These are phyloP conservation scores for Phytophthora lateralis DNA, from an alignment of 352 stramenopile genomes.

Conservation along the genomic window DNA sequence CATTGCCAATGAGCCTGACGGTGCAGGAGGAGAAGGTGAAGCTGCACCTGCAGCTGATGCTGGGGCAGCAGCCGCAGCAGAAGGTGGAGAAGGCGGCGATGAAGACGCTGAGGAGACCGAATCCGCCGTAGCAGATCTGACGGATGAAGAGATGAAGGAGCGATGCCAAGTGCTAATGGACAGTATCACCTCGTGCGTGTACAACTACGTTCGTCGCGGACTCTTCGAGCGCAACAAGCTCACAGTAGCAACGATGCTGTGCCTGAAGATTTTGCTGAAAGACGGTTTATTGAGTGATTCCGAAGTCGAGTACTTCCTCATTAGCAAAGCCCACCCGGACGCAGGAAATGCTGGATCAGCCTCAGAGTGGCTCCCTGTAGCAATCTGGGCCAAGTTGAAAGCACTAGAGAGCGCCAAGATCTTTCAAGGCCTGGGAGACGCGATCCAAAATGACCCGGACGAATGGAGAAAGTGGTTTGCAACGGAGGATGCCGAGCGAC, in stretches of 20 bases:
- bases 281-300: slow-evolving; percentile 80
- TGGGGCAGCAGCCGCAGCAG: slow-evolving; percentile 21
- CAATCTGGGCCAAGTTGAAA: slow-evolving; percentile 94
- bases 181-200: slow-evolving; percentile 95
- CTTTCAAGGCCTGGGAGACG: slow-evolving; percentile 93
- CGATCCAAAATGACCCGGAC: slow-evolving; percentile 96
- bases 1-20: slow-evolving; percentile 28
- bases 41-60: slow-evolving; percentile 23
- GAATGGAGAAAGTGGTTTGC: slow-evolving; percentile 98
- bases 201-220: slow-evolving; percentile 95
- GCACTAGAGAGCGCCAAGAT: slow-evolving; percentile 89
- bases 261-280: slow-evolving; percentile 93
- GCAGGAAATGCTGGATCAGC: slow-evolving; percentile 93
- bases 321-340: slow-evolving; percentile 85
- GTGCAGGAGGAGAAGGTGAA: slow-evolving; percentile 40
- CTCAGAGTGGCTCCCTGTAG: slow-evolving; percentile 91
- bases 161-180: slow-evolving; percentile 89
- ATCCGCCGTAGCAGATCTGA: slow-evolving; percentile 59
- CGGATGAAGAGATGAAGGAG: slow-evolving; percentile 89
- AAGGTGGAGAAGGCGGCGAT: slow-evolving; percentile 24
- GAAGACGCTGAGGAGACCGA: slow-evolving; percentile 31
- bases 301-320: slow-evolving; percentile 93
- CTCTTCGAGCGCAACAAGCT: slow-evolving; percentile 96
- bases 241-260: slow-evolving; percentile 94
- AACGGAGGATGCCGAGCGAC: slow-evolving; percentile 93